Percentiles rank a stretch among this genome's conserved stretches.
Conservation (phyloP, 257 asterid genomes). For the Eustoma russellianum region DNA sequence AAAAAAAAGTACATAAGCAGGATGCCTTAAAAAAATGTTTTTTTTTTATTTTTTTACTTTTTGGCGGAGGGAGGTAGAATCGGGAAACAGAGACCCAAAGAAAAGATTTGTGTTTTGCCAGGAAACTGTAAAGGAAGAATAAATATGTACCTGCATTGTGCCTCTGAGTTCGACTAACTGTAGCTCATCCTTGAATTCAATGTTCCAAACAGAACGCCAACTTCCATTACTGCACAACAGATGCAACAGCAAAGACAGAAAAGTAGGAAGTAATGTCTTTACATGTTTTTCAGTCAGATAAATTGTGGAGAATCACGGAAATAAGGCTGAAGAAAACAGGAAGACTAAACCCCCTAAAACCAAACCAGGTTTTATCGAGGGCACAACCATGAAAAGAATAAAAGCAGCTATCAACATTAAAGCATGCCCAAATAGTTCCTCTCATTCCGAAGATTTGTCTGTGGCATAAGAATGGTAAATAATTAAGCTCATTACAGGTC, state of each 20-base stretch:
- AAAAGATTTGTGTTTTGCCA: neutral
- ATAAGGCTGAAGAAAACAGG: neutral
- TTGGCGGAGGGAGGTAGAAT: no score
- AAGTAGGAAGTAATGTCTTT: no score
- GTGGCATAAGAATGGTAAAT: no score
- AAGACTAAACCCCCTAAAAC: no score
- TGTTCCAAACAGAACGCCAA: slow-evolving; percentile 81
- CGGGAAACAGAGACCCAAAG: neutral
- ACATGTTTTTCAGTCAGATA: neutral
- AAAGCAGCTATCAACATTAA: no score
- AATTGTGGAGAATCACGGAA: neutral
- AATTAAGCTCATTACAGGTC: no score
- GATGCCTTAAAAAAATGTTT: no score
- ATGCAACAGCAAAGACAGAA: slow-evolving; percentile 7
- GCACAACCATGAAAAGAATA: no score
- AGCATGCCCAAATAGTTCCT: no score
- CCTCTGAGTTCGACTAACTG: slow-evolving; percentile 77
- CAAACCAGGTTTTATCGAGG: no score
- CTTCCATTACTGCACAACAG: slow-evolving; percentile 68
- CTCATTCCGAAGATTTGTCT: no score
- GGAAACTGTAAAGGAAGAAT: slow-evolving; percentile 10
- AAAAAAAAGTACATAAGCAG: slow-evolving; percentile 7
- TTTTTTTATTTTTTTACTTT: no score
- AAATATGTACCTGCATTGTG: slow-evolving; percentile 55
- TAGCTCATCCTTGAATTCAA: slow-evolving; percentile 66